Percentiles rank a stretch among this genome's conserved stretches.
These are phyloP conservation scores for Diospyros lotus DNA, from an alignment of 148 eudicot species.

Conservation along the genomic window DNA sequence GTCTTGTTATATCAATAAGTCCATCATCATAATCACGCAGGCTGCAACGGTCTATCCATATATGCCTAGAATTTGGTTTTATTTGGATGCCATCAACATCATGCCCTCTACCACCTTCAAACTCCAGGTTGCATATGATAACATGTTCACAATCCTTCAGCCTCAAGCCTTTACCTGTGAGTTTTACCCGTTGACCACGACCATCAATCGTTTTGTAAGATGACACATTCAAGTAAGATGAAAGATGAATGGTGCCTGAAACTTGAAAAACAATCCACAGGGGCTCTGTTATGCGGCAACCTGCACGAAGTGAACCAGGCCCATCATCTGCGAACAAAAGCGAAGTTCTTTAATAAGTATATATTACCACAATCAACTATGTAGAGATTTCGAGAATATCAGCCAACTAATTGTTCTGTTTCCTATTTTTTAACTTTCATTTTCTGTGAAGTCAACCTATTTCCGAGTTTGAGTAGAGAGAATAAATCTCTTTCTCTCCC, in stretches of 20 bases:
- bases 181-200: constrained; percentile 60
- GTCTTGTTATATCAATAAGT: constrained; percentile 68
- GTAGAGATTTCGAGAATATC: too few species aligned
- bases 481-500: too few species aligned
- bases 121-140: constrained; percentile 63
- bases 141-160: constrained; percentile 79
- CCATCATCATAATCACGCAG: constrained; percentile 74
- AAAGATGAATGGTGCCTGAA: constrained; percentile 62
- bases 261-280: constrained; percentile 77
- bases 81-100: constrained; percentile 88
- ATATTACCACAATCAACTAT: too few species aligned
- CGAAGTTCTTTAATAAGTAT: background rate
- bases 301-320: constrained; percentile 9
- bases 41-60: constrained; percentile 86
- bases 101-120: constrained; percentile 76
- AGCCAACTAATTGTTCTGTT: too few species aligned
- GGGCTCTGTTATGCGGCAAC: constrained; percentile 61
- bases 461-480: too few species aligned
- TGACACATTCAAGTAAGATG: constrained; percentile 52
- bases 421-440: too few species aligned
- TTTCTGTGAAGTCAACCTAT: too few species aligned
- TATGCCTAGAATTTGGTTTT: constrained; percentile 71
- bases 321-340: constrained; percentile 4
- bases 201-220: constrained; percentile 80
- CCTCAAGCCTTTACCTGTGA: constrained; percentile 64